Conservation (phyloP, 2,329 filamentous ascomycete species). For the Rasamsonia emersonii region DNA sequence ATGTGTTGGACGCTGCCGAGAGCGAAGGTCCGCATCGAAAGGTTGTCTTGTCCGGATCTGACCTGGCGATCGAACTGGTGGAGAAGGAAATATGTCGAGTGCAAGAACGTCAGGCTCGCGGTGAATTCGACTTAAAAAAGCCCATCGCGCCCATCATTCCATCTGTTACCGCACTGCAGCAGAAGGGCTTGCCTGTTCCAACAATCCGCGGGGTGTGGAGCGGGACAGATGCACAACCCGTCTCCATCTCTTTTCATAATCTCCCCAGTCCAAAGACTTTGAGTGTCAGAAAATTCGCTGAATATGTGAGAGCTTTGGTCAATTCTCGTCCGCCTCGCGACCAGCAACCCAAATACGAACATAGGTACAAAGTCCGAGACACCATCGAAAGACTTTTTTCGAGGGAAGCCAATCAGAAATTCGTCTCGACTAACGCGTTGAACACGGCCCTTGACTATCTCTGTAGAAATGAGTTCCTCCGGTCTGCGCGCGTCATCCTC, state of each 20-base stretch:
- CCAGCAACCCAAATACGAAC: constrained; percentile 5
- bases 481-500: constrained; percentile 25
- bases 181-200: constrained; percentile 16
- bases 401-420: constrained; percentile 18
- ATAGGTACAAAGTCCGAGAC: constrained; percentile 12
- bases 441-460: constrained; percentile 33
- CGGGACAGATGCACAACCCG: background rate
- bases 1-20: constrained; percentile 22
- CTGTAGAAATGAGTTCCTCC: constrained; percentile 22
- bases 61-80: constrained; percentile 23
- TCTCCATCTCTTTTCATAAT: constrained; percentile 8
- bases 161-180: constrained; percentile 17
- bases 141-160: constrained; percentile 21
- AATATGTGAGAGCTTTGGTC: constrained; percentile 32
- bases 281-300: constrained; percentile 27
- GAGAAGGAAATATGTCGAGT: constrained; percentile 18
- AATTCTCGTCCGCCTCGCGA: constrained; percentile 13
- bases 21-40: constrained; percentile 25
- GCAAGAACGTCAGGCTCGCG: constrained; percentile 15
- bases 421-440: constrained; percentile 33
- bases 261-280: constrained; percentile 14
- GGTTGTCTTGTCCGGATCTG: constrained; percentile 26
- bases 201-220: constrained; percentile 25
- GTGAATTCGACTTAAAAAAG: constrained; percentile 21
- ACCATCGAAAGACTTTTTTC: constrained; percentile 25